A percentile compares a stretch with the other conserved stretches of the same genome.
Evolutionary conservation across 1,284 basidiomycete species (phyloP).

Genomic region (Retiboletus fuscus): DNA sequence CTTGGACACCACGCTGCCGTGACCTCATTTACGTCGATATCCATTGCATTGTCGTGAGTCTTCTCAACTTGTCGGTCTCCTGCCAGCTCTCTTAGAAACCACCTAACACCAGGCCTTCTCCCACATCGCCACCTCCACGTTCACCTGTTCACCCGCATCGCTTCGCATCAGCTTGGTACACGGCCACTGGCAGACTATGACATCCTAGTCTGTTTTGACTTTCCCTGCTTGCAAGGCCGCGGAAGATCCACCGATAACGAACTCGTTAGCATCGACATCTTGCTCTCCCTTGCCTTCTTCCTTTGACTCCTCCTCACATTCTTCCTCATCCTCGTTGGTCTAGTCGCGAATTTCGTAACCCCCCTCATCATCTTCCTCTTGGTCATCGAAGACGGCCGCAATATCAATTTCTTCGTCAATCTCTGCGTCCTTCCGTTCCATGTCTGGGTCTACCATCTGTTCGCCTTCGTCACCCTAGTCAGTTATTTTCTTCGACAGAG

Average conservation of each 20-base stretch:
- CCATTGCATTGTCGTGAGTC: slow-evolving; percentile 81
- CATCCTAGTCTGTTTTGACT: slow-evolving; percentile 78
- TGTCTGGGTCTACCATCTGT: slow-evolving; percentile 74
- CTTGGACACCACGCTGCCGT: slow-evolving; percentile 74
- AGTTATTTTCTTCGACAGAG: slow-evolving; percentile 94
- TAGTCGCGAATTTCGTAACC: slow-evolving; percentile 85
- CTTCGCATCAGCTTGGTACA: slow-evolving; percentile 95
- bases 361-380: slow-evolving; percentile 90
- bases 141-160: slow-evolving; percentile 90
- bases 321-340: slow-evolving; percentile 79
- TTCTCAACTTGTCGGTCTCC: too few species aligned
- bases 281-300: slow-evolving; percentile 54
- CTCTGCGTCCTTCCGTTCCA: slow-evolving; percentile 80
- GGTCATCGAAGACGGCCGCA: slow-evolving; percentile 95
- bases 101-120: slow-evolving; percentile 96
- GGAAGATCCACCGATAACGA: too few species aligned
- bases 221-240: slow-evolving; percentile 56
- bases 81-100: too few species aligned
- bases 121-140: slow-evolving; percentile 98
- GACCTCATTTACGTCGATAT: slow-evolving; percentile 71
- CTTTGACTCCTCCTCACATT: slow-evolving; percentile 58
- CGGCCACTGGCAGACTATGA: slow-evolving; percentile 98
- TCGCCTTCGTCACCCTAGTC: slow-evolving; percentile 95
- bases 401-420: slow-evolving; percentile 96
- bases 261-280: slow-evolving; percentile 68